phyloP scores from a whole-genome alignment of 2,329 filamentous ascomycete species.

The Fusarium hainanense region DNA sequence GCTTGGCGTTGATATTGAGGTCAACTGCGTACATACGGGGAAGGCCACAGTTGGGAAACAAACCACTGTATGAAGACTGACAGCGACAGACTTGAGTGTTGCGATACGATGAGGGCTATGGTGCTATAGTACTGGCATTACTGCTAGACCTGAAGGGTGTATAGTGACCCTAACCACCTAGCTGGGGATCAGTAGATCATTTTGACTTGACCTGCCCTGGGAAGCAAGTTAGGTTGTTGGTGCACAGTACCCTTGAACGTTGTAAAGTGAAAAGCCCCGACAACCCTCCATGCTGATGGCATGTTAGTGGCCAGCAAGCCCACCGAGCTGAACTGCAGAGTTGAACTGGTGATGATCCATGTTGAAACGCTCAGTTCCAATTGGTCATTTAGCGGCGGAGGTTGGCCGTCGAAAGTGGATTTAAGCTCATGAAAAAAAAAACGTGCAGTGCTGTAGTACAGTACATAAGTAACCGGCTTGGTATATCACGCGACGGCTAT shows the following conservation, averaged over 20 bases:
- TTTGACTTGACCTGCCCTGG: background rate
- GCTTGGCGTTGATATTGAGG: background rate
- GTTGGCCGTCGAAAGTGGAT: conserved; percentile 15
- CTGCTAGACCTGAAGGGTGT: background rate
- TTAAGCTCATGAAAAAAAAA: conserved; percentile 29
- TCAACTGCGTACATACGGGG: background rate
- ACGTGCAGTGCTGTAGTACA: conserved; percentile 10
- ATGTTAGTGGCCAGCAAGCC: background rate
- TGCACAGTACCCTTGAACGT: background rate
- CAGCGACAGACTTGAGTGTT: background rate
- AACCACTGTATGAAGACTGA: background rate
- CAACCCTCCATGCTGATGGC: background rate
- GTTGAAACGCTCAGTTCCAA: background rate
- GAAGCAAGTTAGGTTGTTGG: background rate
- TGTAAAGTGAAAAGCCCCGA: background rate
- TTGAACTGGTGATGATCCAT: background rate
- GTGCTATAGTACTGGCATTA: background rate
- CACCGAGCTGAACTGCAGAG: background rate
- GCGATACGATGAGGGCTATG: background rate
- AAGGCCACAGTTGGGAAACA: background rate
- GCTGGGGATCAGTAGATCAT: conserved; percentile 1
- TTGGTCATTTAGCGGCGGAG: background rate
- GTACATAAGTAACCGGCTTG: conserved; percentile 1
- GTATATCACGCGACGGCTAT: background rate
- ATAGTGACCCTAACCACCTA: background rate